phyloP scores from a whole-genome alignment of 2,329 filamentous ascomycete genomes.

The Pestalotiopsis sp. region DNA sequence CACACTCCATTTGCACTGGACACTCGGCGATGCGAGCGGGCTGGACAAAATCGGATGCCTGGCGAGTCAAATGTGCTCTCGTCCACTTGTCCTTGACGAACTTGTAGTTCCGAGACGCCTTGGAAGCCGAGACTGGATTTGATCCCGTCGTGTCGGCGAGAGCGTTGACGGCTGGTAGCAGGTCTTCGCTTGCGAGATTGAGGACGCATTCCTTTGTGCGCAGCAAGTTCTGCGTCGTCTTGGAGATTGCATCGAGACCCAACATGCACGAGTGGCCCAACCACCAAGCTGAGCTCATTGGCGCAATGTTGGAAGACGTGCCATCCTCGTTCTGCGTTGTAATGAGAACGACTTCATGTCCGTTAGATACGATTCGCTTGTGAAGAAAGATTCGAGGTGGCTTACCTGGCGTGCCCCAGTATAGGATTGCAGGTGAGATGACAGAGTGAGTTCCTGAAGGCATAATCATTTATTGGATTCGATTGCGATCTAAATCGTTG shows the following conservation, averaged over 20 bases:
- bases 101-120: constrained; percentile 32
- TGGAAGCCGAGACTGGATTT: constrained; percentile 28
- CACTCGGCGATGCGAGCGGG: constrained; percentile 40
- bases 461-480: background rate
- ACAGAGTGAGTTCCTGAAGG: constrained; percentile 16
- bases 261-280: constrained; percentile 44
- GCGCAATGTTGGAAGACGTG: constrained; percentile 38
- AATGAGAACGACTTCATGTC: constrained; percentile 35
- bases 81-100: constrained; percentile 43
- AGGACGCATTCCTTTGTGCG: constrained; percentile 44
- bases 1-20: constrained; percentile 45
- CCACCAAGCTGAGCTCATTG: constrained; percentile 49
- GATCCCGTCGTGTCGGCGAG: constrained; percentile 41
- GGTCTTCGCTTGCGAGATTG: constrained; percentile 40
- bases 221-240: constrained; percentile 42
- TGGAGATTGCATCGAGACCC: constrained; percentile 36
- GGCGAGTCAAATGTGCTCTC: constrained; percentile 33
- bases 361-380: background rate
- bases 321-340: constrained; percentile 42
- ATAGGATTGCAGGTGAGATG: constrained; percentile 42
- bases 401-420: constrained; percentile 39
- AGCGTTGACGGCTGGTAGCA: constrained; percentile 37
- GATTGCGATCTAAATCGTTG: background rate
- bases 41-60: constrained; percentile 34
- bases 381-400: background rate